Evolutionary conservation across 345 rosid genomes (phyloP), one percentile per base, ranked within the genome.

Genomic region (Lenwebbia sp.): DNA sequence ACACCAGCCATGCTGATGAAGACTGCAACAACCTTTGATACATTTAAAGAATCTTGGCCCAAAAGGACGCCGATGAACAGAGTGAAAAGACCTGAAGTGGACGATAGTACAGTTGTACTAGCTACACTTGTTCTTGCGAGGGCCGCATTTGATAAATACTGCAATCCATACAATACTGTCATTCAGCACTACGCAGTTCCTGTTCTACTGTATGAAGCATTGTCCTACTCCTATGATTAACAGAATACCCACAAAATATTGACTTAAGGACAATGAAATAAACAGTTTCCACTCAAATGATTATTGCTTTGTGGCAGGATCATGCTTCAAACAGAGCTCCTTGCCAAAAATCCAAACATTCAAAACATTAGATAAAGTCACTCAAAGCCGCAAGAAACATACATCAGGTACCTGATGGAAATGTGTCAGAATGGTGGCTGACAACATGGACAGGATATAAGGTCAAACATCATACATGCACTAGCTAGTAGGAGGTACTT

Each of bases 91-190:
- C 99, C 99, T 41, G 99, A 94, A 82, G 99, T 98, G 82, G 99
- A 98, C 26, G 99, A 98, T 76, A 98, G 87, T 57, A 98, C 99
- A 47, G 99, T 97, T 65, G 99, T 98, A 88, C 99, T 98, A 62
- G 99, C 99, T 87, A 98, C 99, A 88, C 99, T 98, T 49, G 99
- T 98, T 17, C 92, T 98, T 6, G 98, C 96, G 52, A 98, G 99
- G 52, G 99, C 99, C 84, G 99, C 99, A 93, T 98, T 98, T 83
- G 99, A 96, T 37, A 96, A 90, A 90, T 98, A 98, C 99, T 98
- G 94, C 60, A 86, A 88, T 87, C 41, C 53, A 49, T 57, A 54
- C 83, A 84, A 85, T 55, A 54, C 13, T 23, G 56, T 30, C n/a
- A 82, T 56, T 86, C 56, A 87, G 40, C 54, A 70, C 22, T 60